Evolutionary conservation across 495 filamentous ascomycete species (phyloP).

Genomic region (Aspergillus hancockii): DNA sequence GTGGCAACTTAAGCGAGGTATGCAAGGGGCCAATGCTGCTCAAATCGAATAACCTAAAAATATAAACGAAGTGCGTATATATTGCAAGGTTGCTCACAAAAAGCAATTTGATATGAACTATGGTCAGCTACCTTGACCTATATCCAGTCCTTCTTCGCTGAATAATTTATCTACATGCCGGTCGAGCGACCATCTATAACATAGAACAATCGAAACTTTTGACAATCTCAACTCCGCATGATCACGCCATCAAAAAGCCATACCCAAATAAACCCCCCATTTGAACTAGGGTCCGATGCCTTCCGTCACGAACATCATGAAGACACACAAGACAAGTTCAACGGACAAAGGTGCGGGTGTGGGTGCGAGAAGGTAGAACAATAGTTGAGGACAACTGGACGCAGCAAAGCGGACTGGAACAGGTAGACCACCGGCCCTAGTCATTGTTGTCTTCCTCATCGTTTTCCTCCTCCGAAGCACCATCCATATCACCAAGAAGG

Average conservation of each 20-base stretch:
- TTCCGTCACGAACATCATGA: constrained; percentile 15
- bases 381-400: constrained; percentile 15
- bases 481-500: constrained; percentile 44
- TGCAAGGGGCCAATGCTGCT: too few species aligned
- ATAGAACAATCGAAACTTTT: constrained; percentile 18
- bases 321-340: constrained; percentile 8
- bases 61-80: neutral
- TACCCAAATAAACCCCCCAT: constrained; percentile 8
- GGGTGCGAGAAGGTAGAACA: constrained; percentile 8
- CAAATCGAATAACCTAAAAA: neutral
- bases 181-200: constrained; percentile 17
- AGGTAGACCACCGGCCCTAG: constrained; percentile 39
- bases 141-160: constrained; percentile 19
- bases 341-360: constrained; percentile 5
- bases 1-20: too few species aligned
- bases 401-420: constrained; percentile 19
- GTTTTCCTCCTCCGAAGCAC: constrained; percentile 47
- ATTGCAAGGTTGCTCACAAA: neutral
- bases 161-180: constrained; percentile 11
- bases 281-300: constrained; percentile 7
- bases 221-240: constrained; percentile 20
- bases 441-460: constrained; percentile 49
- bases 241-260: constrained; percentile 20
- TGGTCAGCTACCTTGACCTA: constrained; percentile 49
- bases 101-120: constrained; percentile 21